Conservation (phyloP, 2,329 filamentous ascomycete genomes). For the Tolypocladium cylindrosporum region DNA sequence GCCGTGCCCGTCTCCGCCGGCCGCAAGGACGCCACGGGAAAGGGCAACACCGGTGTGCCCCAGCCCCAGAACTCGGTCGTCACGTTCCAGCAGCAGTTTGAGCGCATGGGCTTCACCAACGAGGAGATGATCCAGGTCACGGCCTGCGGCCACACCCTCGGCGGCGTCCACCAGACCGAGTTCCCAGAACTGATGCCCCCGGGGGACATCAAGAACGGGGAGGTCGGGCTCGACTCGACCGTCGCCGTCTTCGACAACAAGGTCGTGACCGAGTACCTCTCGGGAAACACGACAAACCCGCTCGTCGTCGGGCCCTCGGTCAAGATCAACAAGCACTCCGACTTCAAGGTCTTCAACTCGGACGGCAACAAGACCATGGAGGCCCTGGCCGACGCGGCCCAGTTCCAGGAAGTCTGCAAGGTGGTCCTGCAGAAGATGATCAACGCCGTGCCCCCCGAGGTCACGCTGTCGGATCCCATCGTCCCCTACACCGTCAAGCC, state of each 20-base stretch:
- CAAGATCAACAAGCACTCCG: slow-evolving; percentile 35
- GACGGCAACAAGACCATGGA: slow-evolving; percentile 46
- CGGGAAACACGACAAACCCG: slow-evolving; percentile 42
- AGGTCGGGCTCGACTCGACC: slow-evolving; percentile 36
- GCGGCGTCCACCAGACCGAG: slow-evolving; percentile 45
- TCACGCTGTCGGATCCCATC: slow-evolving; percentile 41
- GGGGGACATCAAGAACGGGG: slow-evolving; percentile 31
- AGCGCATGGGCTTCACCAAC: slow-evolving; percentile 44
- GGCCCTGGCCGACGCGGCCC: slow-evolving; percentile 30
- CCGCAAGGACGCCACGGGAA: slow-evolving; percentile 40
- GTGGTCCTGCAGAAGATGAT: slow-evolving; percentile 50
- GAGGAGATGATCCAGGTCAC: slow-evolving; percentile 50
- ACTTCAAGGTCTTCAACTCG: slow-evolving; percentile 44
- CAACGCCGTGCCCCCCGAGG: slow-evolving; percentile 43
- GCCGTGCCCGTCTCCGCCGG: slow-evolving; percentile 42
- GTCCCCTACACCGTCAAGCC: slow-evolving; percentile 51
- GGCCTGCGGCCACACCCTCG: slow-evolving; percentile 52
- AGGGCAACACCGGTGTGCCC: slow-evolving; percentile 40
- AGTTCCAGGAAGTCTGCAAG: slow-evolving; percentile 38
- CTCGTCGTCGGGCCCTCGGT: slow-evolving; percentile 42
- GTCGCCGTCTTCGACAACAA: slow-evolving; percentile 43
- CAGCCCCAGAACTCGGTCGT: slow-evolving; percentile 43
- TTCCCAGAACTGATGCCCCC: slow-evolving; percentile 42
- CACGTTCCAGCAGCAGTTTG: slow-evolving; percentile 45
- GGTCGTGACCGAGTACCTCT: slow-evolving; percentile 46